Evolutionary conservation across 2,329 filamentous ascomycete genomes (phyloP).

Genomic region (Microdochium nivale): DNA sequence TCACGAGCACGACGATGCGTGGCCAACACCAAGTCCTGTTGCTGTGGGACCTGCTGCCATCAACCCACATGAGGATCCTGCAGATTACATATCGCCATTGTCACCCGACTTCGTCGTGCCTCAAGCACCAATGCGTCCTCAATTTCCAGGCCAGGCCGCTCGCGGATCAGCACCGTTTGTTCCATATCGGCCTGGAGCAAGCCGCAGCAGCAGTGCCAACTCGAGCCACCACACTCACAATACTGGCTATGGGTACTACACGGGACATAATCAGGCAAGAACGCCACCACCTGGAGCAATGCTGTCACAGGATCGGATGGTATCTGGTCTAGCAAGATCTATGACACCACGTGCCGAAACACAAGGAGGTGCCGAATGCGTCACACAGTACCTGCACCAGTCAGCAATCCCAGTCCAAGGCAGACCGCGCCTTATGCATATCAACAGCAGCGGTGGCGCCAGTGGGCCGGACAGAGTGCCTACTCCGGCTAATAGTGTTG

Average conservation of each 20-base stretch:
- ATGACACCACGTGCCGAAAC: not conserved
- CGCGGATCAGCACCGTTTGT: not conserved
- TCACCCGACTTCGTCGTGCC: not conserved
- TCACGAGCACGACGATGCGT: not conserved
- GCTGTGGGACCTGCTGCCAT: not conserved
- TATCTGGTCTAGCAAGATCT: not conserved
- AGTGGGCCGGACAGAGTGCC: not conserved
- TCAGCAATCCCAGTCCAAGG: not conserved
- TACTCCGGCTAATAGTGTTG: not conserved
- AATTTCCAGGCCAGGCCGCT: not conserved
- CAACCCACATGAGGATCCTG: not conserved
- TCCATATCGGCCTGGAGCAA: not conserved
- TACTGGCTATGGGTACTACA: not conserved
- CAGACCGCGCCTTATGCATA: not conserved
- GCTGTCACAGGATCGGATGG: not conserved
- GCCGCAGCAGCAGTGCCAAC: not conserved
- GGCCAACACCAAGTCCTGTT: not conserved
- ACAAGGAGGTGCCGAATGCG: not conserved
- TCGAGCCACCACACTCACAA: not conserved
- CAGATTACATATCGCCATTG: not conserved
- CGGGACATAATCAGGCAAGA: not conserved
- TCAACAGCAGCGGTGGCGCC: not conserved
- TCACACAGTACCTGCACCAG: not conserved
- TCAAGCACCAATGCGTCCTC: not conserved
- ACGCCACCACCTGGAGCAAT: not conserved